Base-by-base conservation (phyloP, 129 eudicot species). In the Flaveria robusta region DNA sequence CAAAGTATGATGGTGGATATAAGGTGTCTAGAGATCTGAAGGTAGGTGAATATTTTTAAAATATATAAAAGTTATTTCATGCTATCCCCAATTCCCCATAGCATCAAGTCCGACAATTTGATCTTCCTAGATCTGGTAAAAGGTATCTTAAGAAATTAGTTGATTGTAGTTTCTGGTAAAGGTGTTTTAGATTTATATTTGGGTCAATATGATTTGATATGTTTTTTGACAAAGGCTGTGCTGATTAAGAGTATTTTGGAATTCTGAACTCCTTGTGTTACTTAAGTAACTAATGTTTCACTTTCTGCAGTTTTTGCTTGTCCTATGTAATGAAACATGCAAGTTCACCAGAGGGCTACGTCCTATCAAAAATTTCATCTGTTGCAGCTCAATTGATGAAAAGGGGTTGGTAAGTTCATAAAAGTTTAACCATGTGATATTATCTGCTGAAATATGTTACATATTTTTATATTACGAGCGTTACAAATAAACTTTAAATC, bases 381-480 rank as follows among this genome's bases (percentile, higher is more conserved):
- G 97, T 94, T 74, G 99, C 96, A 83, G 96, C 96, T 86, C 99
- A 94, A 65, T 87, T 94, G 86, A 66, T 94, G 87, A 94, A 94
- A 85, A 87, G 97, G 88, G 97, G 99, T 39, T 94, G 99, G 99
- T 94, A 80, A 83, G 96, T 84, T 74, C 70, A 22, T 64, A 72
- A 43, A 41, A 12, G 5, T 60, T 15, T 66, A 42, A 46, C 39
- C 50, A 24, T 4, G 41, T 20, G 66, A 66, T 74, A 63, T 29
- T 68, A 41, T 67, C 10, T 67, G 49, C 74, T 41, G 16, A 55
- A 39, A n/a, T 56, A 37, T 66, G 50, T 56, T 11, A 71, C 58
- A 71, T 39, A 46, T 37, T 52, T 67, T 63, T 50, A 12, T 55
- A 42, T 13, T 34, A 59, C 31, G 12, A 52, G 11, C 0, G 18